Base-by-base conservation (phyloP, 305 asterid genomes). In the Ilex paraguariensis region DNA sequence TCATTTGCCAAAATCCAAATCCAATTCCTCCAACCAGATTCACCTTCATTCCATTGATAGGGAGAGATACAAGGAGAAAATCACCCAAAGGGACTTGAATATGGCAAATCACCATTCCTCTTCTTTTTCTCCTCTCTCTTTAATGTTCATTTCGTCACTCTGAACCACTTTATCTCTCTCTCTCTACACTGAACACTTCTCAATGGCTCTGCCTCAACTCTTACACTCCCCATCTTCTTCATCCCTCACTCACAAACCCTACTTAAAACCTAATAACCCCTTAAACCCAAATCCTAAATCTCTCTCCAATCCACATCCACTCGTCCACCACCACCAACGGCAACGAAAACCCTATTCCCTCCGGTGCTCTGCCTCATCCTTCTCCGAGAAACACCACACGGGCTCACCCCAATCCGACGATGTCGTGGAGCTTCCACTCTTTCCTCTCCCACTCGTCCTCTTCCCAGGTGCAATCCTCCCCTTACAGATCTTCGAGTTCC, bases 381-480 rank as follows among this genome's bases (percentile, higher is more conserved):
- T 87, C 76, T 76, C 96, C 11, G 95, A 91, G 62, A 90, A 82
- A 54, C 94, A 81, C 85, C 88, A 69, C 69, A 71, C 90, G 5
- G 69, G 64, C 60, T 61, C 71, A 16, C 68, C 79, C 0, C 67
- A 85, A 45, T 74, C 96, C 0, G 77, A 82, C 62, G 97, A 93
- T 58, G 86, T 80, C 39, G 85, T 86, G 17, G 95, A 93, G 76
- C 95, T 93, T 64, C 99, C 97, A 0, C 80, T 90, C 44, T 93
- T 90, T 77, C 97, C 96, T 2, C 88, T 90, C 71, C 97, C 97
- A 0, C 84, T 90, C 8, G 97, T 93, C n/a, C 95, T 93, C 70
- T 93, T 93, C 79, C 99, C 99, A 15, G 96, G 96, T 21, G 89
- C 96, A 0, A 78, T 81, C 48, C 86, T 93, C 54, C 96, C 96